phyloP scores from a whole-genome alignment of 2,329 filamentous ascomycete genomes.

The Phyllachora maydis region DNA sequence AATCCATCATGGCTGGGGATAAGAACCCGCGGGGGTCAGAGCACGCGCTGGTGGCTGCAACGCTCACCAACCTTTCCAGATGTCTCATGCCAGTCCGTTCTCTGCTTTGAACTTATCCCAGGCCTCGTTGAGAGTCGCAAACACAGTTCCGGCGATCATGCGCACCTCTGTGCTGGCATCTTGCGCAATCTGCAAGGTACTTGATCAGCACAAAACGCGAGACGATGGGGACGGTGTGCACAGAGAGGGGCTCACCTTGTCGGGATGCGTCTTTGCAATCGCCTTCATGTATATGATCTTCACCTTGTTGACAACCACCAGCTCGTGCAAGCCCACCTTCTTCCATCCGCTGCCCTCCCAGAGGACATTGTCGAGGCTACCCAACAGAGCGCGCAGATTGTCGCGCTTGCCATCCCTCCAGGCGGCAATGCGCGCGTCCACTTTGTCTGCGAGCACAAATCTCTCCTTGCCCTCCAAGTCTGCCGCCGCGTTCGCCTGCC shows the following conservation, averaged over 20 bases:
- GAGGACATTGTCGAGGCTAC: constrained; percentile 70
- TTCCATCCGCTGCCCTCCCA: constrained; percentile 94
- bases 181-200: constrained; percentile 31
- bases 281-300: constrained; percentile 99
- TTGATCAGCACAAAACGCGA: too few species aligned
- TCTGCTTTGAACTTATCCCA: constrained; percentile 56
- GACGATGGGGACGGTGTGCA: too few species aligned
- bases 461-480: constrained; percentile 83
- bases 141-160: constrained; percentile 45
- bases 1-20: too few species aligned
- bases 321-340: constrained; percentile 82
- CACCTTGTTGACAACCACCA: constrained; percentile 84
- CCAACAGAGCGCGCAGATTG: constrained; percentile 72
- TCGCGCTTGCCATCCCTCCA: constrained; percentile 90
- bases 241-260: constrained; percentile 52
- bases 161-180: constrained; percentile 42
- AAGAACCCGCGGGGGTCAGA: too few species aligned
- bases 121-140: constrained; percentile 48
- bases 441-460: constrained; percentile 67
- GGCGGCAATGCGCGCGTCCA: constrained; percentile 55
- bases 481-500: constrained; percentile 67
- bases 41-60: too few species aligned
- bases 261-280: constrained; percentile 93
- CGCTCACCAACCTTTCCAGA: too few species aligned
- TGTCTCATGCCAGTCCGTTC: constrained; percentile 37